Conservation (phyloP, 108 stramenopile genomes). For the Conticribra weissflogii region DNA sequence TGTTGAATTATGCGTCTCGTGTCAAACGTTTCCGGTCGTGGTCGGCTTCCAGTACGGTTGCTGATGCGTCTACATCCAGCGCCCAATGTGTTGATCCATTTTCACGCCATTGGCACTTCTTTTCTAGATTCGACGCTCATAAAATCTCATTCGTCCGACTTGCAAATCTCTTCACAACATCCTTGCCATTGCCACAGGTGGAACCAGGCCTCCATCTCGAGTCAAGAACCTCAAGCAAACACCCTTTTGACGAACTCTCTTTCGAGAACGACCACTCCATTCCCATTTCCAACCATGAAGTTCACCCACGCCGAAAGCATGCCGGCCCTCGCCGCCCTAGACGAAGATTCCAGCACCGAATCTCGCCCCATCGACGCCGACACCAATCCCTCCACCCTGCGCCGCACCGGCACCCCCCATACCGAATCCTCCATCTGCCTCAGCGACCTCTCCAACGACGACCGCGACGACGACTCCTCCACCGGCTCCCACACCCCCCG, state of each 20-base stretch:
- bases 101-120: background rate
- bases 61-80: too few relatives aligned
- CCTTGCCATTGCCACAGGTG: slow-evolving; percentile 19
- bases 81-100: background rate
- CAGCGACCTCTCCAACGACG: slow-evolving; percentile 17
- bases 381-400: slow-evolving; percentile 4
- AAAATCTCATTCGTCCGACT: background rate
- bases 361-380: background rate
- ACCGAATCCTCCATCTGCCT: slow-evolving; percentile 4
- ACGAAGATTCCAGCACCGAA: slow-evolving; percentile 8
- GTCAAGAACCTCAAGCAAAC: too few relatives aligned
- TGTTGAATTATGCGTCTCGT: background rate
- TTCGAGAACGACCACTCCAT: background rate
- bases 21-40: too few relatives aligned
- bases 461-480: slow-evolving; percentile 27
- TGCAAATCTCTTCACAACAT: too few relatives aligned
- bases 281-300: background rate
- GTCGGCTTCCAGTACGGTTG: too few relatives aligned
- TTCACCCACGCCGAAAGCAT: background rate
- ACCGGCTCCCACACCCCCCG: background rate
- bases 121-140: background rate
- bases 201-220: slow-evolving; percentile 36
- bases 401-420: background rate
- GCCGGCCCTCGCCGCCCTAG: background rate
- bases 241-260: background rate